phyloP scores from a whole-genome alignment of 441 rosid species.

The Mallotus japonicus region DNA sequence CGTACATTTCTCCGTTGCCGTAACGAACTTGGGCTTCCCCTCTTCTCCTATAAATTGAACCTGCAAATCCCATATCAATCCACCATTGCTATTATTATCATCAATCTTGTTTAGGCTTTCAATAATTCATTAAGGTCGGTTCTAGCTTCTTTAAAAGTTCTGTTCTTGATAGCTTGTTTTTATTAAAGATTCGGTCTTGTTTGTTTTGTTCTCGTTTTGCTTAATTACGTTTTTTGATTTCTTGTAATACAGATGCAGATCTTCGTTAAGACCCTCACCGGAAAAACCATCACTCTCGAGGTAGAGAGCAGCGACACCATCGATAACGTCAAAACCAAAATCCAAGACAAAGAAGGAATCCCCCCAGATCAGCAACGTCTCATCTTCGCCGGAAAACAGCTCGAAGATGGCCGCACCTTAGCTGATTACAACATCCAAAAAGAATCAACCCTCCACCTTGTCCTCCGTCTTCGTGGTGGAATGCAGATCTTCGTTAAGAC shows the following conservation, averaged over 20 bases:
- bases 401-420: too few species aligned
- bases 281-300: too few species aligned
- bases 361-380: too few species aligned
- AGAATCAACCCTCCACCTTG: too few species aligned
- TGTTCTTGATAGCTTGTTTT: not conserved
- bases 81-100: too few species aligned
- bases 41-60: constrained; percentile 11
- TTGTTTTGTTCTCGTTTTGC: not conserved
- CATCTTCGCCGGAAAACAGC: too few species aligned
- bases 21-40: not conserved
- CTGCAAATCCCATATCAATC: rapidly evolving
- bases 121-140: not conserved
- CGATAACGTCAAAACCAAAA: too few species aligned
- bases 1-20: not conserved
- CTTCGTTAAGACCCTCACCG: too few species aligned
- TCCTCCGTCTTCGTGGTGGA: too few species aligned
- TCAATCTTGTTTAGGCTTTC: not conserved
- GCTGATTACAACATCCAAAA: too few species aligned
- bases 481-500: constrained; percentile 35
- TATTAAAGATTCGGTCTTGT: not conserved
- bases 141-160: not conserved
- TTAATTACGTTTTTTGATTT: not conserved
- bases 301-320: too few species aligned
- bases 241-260: constrained; percentile 20
- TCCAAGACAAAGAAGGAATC: too few species aligned